Conservation (phyloP, 768 basidiomycete species). For the Xerocomellus intermedius region DNA sequence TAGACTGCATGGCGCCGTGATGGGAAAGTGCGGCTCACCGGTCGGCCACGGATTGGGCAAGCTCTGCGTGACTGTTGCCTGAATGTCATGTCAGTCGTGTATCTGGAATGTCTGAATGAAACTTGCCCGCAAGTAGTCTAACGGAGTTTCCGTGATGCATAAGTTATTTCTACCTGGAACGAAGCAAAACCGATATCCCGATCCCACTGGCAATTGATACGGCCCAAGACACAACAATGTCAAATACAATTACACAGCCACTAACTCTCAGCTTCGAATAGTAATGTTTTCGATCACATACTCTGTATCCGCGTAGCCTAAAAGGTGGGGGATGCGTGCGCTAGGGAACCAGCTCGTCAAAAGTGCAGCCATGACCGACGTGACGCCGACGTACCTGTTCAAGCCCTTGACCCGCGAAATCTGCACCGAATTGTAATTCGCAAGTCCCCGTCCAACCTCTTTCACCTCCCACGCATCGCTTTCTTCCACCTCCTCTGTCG, state of each 20-base stretch:
- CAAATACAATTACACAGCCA: constrained; percentile 48
- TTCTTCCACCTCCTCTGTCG: constrained; percentile 34
- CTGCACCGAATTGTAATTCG: constrained; percentile 94
- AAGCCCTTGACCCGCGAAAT: constrained; percentile 84
- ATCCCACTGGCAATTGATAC: background rate
- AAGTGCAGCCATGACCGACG: background rate
- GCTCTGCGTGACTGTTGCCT: constrained; percentile 98
- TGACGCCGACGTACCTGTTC: constrained; percentile 67
- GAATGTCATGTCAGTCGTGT: constrained; percentile 18
- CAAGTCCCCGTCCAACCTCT: constrained; percentile 92
- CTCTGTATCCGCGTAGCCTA: constrained; percentile 96
- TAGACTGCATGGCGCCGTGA: constrained; percentile 35
- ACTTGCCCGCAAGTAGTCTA: constrained; percentile 69
- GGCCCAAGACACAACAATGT: constrained; percentile 15
- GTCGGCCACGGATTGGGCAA: constrained; percentile 93
- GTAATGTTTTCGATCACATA: constrained; percentile 97
- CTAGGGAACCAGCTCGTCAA: constrained; percentile 41
- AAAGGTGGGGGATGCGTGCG: constrained; percentile 69
- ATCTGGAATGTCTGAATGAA: background rate
- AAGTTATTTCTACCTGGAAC: constrained; percentile 39
- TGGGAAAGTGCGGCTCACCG: constrained; percentile 75
- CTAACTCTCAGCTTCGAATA: constrained; percentile 47
- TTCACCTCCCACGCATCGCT: constrained; percentile 66
- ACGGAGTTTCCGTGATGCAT: constrained; percentile 86
- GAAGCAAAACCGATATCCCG: constrained; percentile 7